phyloP scores from a whole-genome alignment of 2,329 filamentous ascomycete species.

The Nigrograna mackinnonii region DNA sequence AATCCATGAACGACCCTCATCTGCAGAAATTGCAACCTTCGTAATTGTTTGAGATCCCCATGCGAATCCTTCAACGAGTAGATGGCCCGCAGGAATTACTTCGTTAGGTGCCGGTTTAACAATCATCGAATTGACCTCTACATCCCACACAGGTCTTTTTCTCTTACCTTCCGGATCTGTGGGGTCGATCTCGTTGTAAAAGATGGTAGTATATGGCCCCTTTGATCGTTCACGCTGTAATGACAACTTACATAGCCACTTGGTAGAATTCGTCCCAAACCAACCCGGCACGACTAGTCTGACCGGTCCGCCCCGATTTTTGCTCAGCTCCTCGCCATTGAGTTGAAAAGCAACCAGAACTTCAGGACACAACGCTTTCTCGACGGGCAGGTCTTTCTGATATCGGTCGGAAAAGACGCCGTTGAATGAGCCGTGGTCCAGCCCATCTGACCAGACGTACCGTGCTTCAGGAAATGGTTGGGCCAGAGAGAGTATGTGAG shows the following conservation, averaged over 20 bases:
- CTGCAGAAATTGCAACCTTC: not conserved
- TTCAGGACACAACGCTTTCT: conserved; percentile 18
- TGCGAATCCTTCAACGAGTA: not conserved
- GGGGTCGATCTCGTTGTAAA: not conserved
- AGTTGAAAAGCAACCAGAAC: not conserved
- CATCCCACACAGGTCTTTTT: not conserved
- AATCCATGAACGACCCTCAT: not conserved
- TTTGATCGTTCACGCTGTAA: not conserved
- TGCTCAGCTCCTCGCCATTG: not conserved
- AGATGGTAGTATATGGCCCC: not conserved
- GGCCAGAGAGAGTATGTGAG: conserved; percentile 16
- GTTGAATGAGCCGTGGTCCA: conserved; percentile 29
- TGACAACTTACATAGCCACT: not conserved
- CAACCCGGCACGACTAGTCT: conserved; percentile 15
- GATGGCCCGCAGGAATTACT: not conserved
- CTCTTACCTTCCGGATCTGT: too few species aligned
- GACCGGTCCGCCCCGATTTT: conserved; percentile 22
- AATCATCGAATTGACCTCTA: conserved; percentile 1
- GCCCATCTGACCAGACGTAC: conserved; percentile 33
- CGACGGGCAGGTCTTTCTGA: conserved; percentile 34
- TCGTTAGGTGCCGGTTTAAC: not conserved
- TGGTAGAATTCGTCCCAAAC: conserved; percentile 1
- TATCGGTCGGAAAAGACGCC: conserved; percentile 28
- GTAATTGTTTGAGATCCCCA: not conserved
- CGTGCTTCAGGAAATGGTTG: not conserved